Evolutionary conservation across 306 rosid species (phyloP), one percentile per base, ranked within the genome.

Genomic region (Trifolium repens): DNA sequence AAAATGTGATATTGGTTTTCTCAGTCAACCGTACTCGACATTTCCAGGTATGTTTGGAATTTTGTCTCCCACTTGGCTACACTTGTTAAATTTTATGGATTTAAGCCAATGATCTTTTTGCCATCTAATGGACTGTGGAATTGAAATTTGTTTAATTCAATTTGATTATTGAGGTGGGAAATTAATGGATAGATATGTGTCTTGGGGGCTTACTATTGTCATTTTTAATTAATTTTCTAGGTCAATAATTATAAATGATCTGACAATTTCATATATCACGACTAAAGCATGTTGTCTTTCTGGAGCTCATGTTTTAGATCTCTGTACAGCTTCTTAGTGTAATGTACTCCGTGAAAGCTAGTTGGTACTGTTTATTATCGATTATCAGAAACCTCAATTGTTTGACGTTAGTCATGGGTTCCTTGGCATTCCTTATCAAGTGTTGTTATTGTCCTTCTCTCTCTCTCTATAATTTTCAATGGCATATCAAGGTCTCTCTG

Each of bases 11-110:
- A 82, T 84, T 96, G 85, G 78, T 96, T 83, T 96, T 96, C 92
- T 96, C 99, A 65, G 99, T 96, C 85, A 96, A 96, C 78, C 87
- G 99, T 78, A 96, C 99, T 83, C 93, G 98, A 40, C 97, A 96
- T 84, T 96, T 96, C 82, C 99, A 96, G 98, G 99, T 96, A 82
- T 75, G 60, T 83, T 78, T 78, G 44, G 34, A 35, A 46, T 76
- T 71, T 67, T 52, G 15, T 55, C 57, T 69, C 59, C 57, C 40
- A 40, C 75, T 35, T 74, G 79, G 42, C 76, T 55, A 46, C 44
- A 24, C 40, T 50, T 75, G 72, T 50, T 67, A 15, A 61, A 59
- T 27, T 67, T 30, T 52, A 10, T 70, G 76, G 55, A 53, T 63
- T 76, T 84, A 39, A 30, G 35, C 44, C 30, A 22, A n/a, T n/a